Evolutionary conservation across 176 grass and related monocot genomes (phyloP).

Genomic region (Leersia perrieri): DNA sequence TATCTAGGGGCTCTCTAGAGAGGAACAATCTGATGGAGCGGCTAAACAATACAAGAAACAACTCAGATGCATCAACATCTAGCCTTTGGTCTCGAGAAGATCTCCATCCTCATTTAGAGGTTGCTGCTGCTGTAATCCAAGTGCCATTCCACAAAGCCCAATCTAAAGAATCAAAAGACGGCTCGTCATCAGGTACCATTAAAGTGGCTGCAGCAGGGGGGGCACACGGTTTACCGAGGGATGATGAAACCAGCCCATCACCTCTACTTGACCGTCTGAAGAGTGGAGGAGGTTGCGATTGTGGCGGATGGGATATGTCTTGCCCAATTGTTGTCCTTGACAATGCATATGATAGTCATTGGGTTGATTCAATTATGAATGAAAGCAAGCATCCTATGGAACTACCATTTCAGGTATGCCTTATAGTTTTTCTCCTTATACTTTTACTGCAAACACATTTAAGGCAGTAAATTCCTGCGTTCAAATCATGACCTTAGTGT

Average conservation of each 20-base stretch:
- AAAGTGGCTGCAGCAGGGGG: constrained; percentile 69
- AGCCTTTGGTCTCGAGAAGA: constrained; percentile 76
- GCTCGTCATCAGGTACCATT: constrained; percentile 31
- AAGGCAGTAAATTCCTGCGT: background rate
- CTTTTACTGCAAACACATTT: background rate
- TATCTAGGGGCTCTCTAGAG: constrained; percentile 32
- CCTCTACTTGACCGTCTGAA: constrained; percentile 83
- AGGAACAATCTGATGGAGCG: constrained; percentile 47
- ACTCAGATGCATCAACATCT: constrained; percentile 50
- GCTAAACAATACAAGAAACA: constrained; percentile 37
- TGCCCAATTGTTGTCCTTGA: constrained; percentile 85
- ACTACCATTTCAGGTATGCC: constrained; percentile 73
- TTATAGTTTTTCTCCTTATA: constrained; percentile 4
- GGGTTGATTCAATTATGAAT: constrained; percentile 42
- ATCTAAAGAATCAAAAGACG: constrained; percentile 42
- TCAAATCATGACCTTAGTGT: background rate
- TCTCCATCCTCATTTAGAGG: constrained; percentile 82
- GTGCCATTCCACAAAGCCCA: constrained; percentile 72
- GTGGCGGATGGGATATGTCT: constrained; percentile 97
- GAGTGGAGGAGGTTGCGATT: constrained; percentile 82
- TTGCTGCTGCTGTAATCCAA: constrained; percentile 64
- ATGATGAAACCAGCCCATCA: constrained; percentile 66
- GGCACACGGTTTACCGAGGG: constrained; percentile 67
- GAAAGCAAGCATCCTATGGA: constrained; percentile 59
- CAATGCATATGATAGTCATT: constrained; percentile 56